Evolutionary conservation across 2,329 filamentous ascomycete genomes (phyloP), one percentile per base, ranked within the genome.

Genomic region (Colletotrichum noveboracense): DNA sequence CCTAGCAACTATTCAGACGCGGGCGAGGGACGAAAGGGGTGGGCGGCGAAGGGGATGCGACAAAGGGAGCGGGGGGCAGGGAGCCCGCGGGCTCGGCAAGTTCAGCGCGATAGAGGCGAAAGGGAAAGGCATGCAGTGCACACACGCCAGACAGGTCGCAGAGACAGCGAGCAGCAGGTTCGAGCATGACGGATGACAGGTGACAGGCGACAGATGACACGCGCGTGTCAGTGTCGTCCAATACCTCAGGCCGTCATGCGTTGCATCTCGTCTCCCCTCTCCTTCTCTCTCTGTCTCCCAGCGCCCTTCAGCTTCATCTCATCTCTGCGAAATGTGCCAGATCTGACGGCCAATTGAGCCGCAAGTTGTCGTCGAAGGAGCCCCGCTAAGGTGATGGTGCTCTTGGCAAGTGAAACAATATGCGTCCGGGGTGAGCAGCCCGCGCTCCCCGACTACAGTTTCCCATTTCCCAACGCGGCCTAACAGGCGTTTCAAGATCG

Each of bases 371-470:
- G 8, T 36, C 32, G 28, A 61, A 26, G 24, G 34, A 21, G 16
- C 26, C 8, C 18, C 10, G 60, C 36, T 13, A 4, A 13, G 52
- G 13, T 10, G 21, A 61, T 30, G 18, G 24, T 30, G 24, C n/a
- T 65, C 72, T 75, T 72, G 72, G 69, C 68, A 75, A 21, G 36
- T 72, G 72, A 75, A 75, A 75, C 72, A 67, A 61, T 36, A 72
- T 55, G 61, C 64, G 72, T 71, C 55, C 72, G 43, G 72, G 69
- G 48, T 43, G 28, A 60, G 66, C 21, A 60, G 9, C 48, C 52
- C 66, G 66, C 66, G 52, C 32, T 55, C 52, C 66, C 66, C 66
- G 66, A 58, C 52, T 26, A 21, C 32, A 14, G 32, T 55, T 56
- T 66, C 43, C 43, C 28, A 32, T 34, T 21, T 38, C 52, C 18